phyloP scores from a whole-genome alignment of 495 filamentous ascomycete genomes.

The Haplographium delicatum region DNA sequence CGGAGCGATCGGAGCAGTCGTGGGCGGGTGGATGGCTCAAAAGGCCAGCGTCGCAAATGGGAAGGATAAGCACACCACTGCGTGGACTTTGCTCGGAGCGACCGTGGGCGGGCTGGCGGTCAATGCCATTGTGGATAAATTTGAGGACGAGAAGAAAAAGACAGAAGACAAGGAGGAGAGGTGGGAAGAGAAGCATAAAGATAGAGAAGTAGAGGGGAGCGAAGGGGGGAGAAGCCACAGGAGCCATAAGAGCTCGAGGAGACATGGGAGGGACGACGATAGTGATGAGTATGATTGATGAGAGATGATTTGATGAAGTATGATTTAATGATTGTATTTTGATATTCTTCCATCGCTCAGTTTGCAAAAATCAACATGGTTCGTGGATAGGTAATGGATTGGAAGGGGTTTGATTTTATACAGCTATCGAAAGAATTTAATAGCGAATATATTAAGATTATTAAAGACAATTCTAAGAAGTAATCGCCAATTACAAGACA shows the following conservation, averaged over 20 bases:
- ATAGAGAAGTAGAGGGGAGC: slow-evolving; percentile 3
- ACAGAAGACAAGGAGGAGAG: slow-evolving; percentile 4
- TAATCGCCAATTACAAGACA: too few species aligned
- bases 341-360: too few species aligned
- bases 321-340: too few species aligned
- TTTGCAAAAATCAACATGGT: too few species aligned
- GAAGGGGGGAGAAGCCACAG: not conserved
- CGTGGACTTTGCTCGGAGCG: slow-evolving; percentile 18
- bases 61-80: not conserved
- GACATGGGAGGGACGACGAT: not conserved
- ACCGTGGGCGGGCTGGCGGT: slow-evolving; percentile 17
- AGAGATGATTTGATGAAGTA: slow-evolving; percentile 1
- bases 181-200: slow-evolving; percentile 11
- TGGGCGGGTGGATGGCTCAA: slow-evolving; percentile 19
- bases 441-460: too few species aligned
- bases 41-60: slow-evolving; percentile 15
- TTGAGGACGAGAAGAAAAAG: slow-evolving; percentile 12
- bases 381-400: too few species aligned
- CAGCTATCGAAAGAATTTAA: too few species aligned
- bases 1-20: slow-evolving; percentile 15
- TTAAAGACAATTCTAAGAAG: too few species aligned
- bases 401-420: too few species aligned
- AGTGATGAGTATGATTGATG: slow-evolving; percentile 1
- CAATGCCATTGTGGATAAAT: slow-evolving; percentile 18
- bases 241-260: not conserved